Conservation (phyloP, 352 stramenopile genomes). For the Phytophthora multivora region DNA sequence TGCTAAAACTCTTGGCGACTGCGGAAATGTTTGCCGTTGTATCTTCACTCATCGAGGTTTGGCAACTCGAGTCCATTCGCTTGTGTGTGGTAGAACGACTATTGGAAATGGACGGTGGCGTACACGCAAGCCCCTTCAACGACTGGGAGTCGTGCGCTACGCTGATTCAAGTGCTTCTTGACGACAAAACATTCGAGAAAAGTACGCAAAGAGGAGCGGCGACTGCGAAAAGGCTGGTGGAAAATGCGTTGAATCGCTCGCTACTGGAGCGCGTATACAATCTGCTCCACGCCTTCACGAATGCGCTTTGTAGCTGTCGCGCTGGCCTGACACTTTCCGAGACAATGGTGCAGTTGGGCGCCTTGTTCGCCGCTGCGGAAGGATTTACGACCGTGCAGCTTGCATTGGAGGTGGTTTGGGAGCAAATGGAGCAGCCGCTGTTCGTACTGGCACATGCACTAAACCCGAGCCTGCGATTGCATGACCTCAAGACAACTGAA, state of each 20-base stretch:
- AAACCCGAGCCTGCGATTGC: slow-evolving; percentile 56
- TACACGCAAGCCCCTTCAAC: slow-evolving; percentile 29
- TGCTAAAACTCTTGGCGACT: slow-evolving; percentile 47
- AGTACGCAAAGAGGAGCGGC: slow-evolving; percentile 32
- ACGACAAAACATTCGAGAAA: slow-evolving; percentile 42
- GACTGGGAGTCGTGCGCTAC: slow-evolving; percentile 39
- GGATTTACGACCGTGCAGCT: slow-evolving; percentile 52
- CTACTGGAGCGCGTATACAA: slow-evolving; percentile 46
- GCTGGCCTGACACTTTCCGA: slow-evolving; percentile 42
- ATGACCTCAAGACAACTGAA: slow-evolving; percentile 40
- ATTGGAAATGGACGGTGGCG: slow-evolving; percentile 17
- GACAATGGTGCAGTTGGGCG: slow-evolving; percentile 47
- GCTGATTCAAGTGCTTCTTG: slow-evolving; percentile 46
- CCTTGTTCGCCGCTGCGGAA: slow-evolving; percentile 47
- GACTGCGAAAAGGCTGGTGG: slow-evolving; percentile 35
- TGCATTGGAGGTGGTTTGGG: slow-evolving; percentile 63
- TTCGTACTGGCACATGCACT: slow-evolving; percentile 65
- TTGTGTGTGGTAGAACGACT: slow-evolving; percentile 24
- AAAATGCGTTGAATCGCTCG: slow-evolving; percentile 41
- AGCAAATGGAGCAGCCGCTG: slow-evolving; percentile 65
- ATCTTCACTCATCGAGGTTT: slow-evolving; percentile 43
- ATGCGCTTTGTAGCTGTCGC: slow-evolving; percentile 31
- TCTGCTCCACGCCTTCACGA: slow-evolving; percentile 46
- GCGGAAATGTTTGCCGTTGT: slow-evolving; percentile 42
- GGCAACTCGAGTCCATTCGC: slow-evolving; percentile 32